Evolutionary conservation across 108 stramenopile species (phyloP), one percentile per base, ranked within the genome.

Genomic region (Bacterosira constricta): DNA sequence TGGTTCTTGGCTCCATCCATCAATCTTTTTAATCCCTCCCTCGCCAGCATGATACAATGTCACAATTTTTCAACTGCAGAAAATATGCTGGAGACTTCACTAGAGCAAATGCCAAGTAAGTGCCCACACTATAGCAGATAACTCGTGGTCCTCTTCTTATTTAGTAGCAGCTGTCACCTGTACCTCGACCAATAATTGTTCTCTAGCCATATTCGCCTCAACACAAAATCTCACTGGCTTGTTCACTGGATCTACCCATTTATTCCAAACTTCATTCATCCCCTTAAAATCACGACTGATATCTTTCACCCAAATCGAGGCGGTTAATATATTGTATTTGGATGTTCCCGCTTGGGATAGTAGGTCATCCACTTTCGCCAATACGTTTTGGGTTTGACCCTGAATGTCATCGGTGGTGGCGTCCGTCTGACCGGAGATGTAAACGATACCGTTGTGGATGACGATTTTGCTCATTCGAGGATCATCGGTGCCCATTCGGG

Each of bases 151-250:
- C n/a, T n/a, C n/a, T n/a, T n/a, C n/a, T n/a, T n/a, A n/a, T n/a
- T n/a, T n/a, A n/a, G n/a, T n/a, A 6, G 87, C 83, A 36, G 90
- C 90, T 15, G 82, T 82, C 13, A 91, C 84, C 60, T 91, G 86
- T 30, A 91, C 79, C 44, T 91, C 90, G 18, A 91, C 86, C 55
- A 89, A 71, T 34, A 87, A 53, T 2, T 67, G 23, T 0, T 83
- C 81, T 30, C 49, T 30, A 17, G 88, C 90, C 81, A 91, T 83
- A 44, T 61, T 64, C 20, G 86, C 75, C 75, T 91, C 81, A 6
- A 85, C 85, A 18, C 79, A 79, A 8, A 86, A 86, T 32, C 90
- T 68, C 15, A 83, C 88, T 11, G 84, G 83, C 49, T 92, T 92
- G 66, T 86, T 87, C n/a, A 85, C 67, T 6, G 73, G 46, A 66